phyloP scores from a whole-genome alignment of 2,329 filamentous ascomycete genomes.

The Scortechinia acanthostroma region DNA sequence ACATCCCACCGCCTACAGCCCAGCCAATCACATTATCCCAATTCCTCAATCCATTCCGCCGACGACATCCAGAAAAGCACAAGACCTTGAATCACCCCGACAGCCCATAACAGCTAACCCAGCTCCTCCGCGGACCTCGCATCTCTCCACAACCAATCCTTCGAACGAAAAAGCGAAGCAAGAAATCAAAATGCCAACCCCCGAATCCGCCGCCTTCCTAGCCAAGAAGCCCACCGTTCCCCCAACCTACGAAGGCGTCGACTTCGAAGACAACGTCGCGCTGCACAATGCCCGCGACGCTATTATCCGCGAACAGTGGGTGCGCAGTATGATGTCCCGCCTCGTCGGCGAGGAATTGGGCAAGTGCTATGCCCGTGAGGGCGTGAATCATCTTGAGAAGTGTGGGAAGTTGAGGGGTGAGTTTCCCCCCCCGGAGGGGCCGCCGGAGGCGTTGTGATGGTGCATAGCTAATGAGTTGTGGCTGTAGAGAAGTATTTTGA shows the following conservation, averaged over 20 bases:
- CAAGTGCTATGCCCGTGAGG: constrained; percentile 59
- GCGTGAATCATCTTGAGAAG: constrained; percentile 63
- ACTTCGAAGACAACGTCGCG: constrained; percentile 57
- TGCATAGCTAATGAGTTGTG: not conserved
- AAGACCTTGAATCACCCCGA: too few species aligned
- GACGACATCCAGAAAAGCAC: too few species aligned
- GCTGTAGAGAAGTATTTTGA: constrained; percentile 59
- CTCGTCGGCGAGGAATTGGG: constrained; percentile 60
- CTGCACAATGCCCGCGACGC: constrained; percentile 59
- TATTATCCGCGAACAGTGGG: constrained; percentile 63
- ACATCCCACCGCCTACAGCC: too few species aligned
- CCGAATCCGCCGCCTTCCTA: constrained; percentile 56
- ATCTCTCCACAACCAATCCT: too few species aligned
- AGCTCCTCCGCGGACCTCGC: too few species aligned
- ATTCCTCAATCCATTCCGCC: too few species aligned
- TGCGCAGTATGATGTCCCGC: constrained; percentile 62
- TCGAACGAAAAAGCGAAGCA: not conserved
- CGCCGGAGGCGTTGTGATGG: not conserved
- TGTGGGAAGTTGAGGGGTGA: constrained; percentile 58
- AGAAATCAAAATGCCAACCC: constrained; percentile 46
- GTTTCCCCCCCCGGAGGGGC: constrained; percentile 12
- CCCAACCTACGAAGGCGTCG: constrained; percentile 60
- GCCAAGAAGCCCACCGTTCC: constrained; percentile 59
- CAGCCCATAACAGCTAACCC: too few species aligned
- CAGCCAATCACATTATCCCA: too few species aligned